Percentiles rank a stretch among this genome's conserved stretches.
Evolutionary conservation across 1,284 basidiomycete species (phyloP).

Genomic region (Takashimella koratensis): DNA sequence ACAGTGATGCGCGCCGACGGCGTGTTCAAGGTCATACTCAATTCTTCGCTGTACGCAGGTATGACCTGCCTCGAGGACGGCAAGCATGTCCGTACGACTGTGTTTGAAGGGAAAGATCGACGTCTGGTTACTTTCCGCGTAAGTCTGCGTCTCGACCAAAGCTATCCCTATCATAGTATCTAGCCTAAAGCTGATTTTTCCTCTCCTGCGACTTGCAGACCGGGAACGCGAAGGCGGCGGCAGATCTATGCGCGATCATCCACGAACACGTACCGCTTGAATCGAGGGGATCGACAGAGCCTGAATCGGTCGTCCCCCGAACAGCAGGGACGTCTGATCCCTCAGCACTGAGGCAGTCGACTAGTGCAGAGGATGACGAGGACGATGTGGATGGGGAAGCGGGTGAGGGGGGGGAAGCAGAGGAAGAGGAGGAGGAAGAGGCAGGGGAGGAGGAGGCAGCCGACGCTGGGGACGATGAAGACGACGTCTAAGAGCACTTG

Average conservation of each 20-base stretch:
- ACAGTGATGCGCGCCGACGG: constrained; percentile 94
- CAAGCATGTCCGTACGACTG: constrained; percentile 77
- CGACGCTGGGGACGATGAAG: not conserved
- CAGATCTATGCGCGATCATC: constrained; percentile 36
- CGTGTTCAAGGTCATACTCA: constrained; percentile 77
- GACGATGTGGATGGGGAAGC: constrained; percentile 5
- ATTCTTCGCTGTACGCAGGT: constrained; percentile 78
- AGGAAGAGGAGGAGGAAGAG: not conserved
- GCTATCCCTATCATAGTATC: too few species aligned
- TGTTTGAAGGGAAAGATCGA: constrained; percentile 63
- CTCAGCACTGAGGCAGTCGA: constrained; percentile 4
- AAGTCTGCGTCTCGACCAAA: constrained; percentile 45
- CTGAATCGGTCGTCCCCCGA: not conserved
- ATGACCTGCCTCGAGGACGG: constrained; percentile 70
- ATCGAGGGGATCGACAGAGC: constrained; percentile 6
- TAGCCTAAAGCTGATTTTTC: too few species aligned
- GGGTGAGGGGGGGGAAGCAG: not conserved
- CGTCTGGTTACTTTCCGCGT: constrained; percentile 75
- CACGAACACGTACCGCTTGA: constrained; percentile 39
- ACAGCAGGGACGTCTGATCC: not conserved
- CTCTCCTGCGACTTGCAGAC: constrained; percentile 48
- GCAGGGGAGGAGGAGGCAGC: not conserved
- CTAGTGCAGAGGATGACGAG: not conserved
- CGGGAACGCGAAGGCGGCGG: constrained; percentile 59
- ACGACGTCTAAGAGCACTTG: not conserved